Conservation (phyloP, 305 asterid genomes). For the Fraxinus sp. region DNA sequence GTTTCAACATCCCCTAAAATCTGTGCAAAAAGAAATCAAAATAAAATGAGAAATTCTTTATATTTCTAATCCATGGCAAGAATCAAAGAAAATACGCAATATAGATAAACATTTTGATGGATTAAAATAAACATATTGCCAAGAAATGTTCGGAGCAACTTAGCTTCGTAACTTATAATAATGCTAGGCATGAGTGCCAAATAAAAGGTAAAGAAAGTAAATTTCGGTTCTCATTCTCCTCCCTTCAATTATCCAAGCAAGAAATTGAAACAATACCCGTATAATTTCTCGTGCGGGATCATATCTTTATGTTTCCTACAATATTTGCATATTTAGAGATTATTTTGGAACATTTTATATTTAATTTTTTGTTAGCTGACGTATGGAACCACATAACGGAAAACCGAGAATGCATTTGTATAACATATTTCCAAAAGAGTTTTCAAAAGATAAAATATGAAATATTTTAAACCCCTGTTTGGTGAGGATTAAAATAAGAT, state of each 20-base stretch:
- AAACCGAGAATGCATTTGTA: background rate
- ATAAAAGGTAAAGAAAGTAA: background rate
- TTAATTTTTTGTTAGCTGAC: background rate
- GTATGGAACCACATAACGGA: background rate
- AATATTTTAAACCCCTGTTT: background rate
- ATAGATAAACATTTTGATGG: background rate
- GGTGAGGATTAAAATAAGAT: background rate
- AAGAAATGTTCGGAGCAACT: background rate
- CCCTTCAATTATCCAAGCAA: background rate
- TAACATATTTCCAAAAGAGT: background rate
- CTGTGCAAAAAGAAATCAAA: conserved; percentile 43
- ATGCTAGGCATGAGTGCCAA: background rate
- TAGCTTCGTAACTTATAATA: background rate
- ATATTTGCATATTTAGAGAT: background rate
- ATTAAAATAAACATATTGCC: background rate
- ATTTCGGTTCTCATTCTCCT: background rate
- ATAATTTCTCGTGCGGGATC: background rate
- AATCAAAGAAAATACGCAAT: background rate
- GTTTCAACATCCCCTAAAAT: conserved; percentile 81
- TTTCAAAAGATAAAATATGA: background rate
- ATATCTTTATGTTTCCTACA: background rate
- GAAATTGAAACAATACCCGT: background rate
- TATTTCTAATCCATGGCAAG: conserved; percentile 8
- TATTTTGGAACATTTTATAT: background rate
- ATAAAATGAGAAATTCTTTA: conserved; percentile 23